phyloP scores from a whole-genome alignment of 2,329 filamentous ascomycete genomes.

The Pseudocercospora pini-densiflorae region DNA sequence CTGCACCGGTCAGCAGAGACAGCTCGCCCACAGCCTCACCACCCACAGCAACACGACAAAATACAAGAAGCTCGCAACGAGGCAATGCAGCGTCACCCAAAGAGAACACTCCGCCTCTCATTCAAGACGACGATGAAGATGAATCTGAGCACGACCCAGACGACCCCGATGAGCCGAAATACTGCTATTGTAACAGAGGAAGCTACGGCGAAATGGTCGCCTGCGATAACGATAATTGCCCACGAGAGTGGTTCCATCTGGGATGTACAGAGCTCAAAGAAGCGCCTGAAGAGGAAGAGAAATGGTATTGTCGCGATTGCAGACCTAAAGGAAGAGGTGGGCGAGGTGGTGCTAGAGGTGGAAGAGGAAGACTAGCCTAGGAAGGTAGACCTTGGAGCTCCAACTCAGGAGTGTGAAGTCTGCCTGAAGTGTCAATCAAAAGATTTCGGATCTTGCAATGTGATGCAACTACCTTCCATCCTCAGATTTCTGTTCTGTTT shows the following conservation, averaged over 20 bases:
- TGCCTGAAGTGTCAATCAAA: neutral
- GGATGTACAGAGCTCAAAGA: constrained; percentile 65
- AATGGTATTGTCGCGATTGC: constrained; percentile 61
- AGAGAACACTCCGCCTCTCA: constrained; percentile 10
- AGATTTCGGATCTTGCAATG: neutral
- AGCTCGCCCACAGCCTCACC: constrained; percentile 26
- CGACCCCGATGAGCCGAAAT: constrained; percentile 62
- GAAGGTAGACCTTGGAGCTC: neutral
- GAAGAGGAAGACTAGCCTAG: constrained; percentile 6
- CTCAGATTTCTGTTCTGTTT: too few relatives aligned
- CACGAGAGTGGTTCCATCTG: constrained; percentile 71
- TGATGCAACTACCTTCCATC: too few relatives aligned
- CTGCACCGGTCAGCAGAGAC: constrained; percentile 24
- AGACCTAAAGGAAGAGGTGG: constrained; percentile 32
- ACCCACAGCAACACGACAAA: constrained; percentile 25
- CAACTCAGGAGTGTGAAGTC: neutral
- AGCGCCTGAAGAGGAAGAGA: constrained; percentile 59
- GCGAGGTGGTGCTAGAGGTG: constrained; percentile 16
- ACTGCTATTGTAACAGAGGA: constrained; percentile 69
- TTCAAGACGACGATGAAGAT: constrained; percentile 33
- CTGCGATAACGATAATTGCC: constrained; percentile 68
- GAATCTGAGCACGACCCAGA: constrained; percentile 44
- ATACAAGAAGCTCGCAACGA: constrained; percentile 19
- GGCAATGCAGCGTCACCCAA: constrained; percentile 14
- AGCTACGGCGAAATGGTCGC: constrained; percentile 71